phyloP scores from a whole-genome alignment of 805 yeast species.

The Debaryomyces hansenii region DNA sequence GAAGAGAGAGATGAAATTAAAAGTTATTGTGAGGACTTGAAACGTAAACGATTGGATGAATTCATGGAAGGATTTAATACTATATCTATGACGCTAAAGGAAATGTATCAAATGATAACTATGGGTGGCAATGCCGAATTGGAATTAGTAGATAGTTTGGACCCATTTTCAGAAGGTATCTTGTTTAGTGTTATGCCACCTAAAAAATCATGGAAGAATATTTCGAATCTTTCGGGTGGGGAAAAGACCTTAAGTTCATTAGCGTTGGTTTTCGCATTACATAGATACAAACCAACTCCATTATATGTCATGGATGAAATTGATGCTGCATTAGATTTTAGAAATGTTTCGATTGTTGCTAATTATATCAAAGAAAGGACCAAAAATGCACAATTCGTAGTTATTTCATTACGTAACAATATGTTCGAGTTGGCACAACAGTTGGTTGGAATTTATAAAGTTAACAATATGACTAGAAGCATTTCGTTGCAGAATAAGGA shows the following conservation, averaged over 20 bases:
- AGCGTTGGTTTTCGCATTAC: slow-evolving; percentile 94
- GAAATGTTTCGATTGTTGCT: slow-evolving; percentile 96
- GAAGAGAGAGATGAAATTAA: slow-evolving; percentile 63
- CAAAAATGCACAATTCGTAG: slow-evolving; percentile 94
- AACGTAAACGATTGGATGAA: slow-evolving; percentile 75
- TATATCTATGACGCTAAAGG: slow-evolving; percentile 85
- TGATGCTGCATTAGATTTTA: slow-evolving; percentile 96
- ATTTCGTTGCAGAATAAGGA: slow-evolving; percentile 74
- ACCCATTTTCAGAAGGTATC: slow-evolving; percentile 98
- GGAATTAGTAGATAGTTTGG: slow-evolving; percentile 91
- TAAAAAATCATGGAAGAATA: slow-evolving; percentile 95
- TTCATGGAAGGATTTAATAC: slow-evolving; percentile 90
- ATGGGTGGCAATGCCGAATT: slow-evolving; percentile 99
- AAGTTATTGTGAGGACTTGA: slow-evolving; percentile 62
- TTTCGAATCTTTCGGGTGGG: slow-evolving; percentile 94
- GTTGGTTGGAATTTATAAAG: slow-evolving; percentile 93
- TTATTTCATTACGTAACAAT: slow-evolving; percentile 90
- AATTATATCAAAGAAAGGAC: slow-evolving; percentile 95
- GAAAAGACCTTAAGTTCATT: slow-evolving; percentile 94
- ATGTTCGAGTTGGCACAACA: slow-evolving; percentile 97
- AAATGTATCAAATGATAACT: slow-evolving; percentile 97
- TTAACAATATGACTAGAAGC: slow-evolving; percentile 84
- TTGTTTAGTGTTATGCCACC: slow-evolving; percentile 99
- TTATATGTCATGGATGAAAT: slow-evolving; percentile 98
- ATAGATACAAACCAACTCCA: slow-evolving; percentile 95